These are phyloP conservation scores for Ustilago nuda DNA, from an alignment of 1,284 basidiomycete genomes.

Conservation along the genomic window DNA sequence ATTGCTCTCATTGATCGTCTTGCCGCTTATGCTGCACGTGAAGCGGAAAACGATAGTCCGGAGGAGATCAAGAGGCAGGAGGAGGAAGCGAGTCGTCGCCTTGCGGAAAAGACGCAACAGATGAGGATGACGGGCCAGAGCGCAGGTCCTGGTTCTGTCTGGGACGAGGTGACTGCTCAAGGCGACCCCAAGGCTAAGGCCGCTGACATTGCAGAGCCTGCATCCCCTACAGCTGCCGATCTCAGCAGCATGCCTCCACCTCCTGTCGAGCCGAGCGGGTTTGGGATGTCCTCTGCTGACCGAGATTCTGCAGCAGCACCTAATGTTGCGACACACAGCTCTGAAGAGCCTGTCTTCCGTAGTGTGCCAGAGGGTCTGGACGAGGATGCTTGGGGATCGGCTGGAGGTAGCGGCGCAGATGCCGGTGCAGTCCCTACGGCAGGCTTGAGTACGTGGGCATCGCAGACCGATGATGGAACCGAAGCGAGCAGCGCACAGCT, in stretches of 20 bases:
- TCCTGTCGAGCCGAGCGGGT: conserved; percentile 52
- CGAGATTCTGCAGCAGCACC: conserved; percentile 59
- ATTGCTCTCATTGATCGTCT: conserved; percentile 68
- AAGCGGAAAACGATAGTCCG: conserved; percentile 67
- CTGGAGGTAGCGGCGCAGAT: conserved; percentile 28
- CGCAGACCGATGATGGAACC: conserved; percentile 46
- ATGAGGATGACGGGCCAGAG: conserved; percentile 57
- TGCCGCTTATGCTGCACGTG: conserved; percentile 66
- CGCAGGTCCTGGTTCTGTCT: conserved; percentile 54
- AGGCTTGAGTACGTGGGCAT: conserved; percentile 34
- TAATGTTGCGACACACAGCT: conserved; percentile 65
- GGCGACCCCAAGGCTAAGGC: conserved; percentile 50
- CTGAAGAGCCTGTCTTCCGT: conserved; percentile 54
- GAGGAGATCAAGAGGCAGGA: conserved; percentile 66
- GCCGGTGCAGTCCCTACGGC: conserved; percentile 22
- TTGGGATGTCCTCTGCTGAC: conserved; percentile 51
- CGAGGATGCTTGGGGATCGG: conserved; percentile 57
- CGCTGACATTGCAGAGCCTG: conserved; percentile 56
- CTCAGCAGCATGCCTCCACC: conserved; percentile 46
- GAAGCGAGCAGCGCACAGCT: conserved; percentile 40
- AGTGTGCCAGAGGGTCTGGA: conserved; percentile 63
- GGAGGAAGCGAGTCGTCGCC: conserved; percentile 59
- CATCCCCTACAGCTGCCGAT: conserved; percentile 38
- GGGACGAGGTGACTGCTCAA: conserved; percentile 63
- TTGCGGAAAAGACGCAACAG: conserved; percentile 64